Evolutionary conservation across 164 flowering plant species (phyloP), one percentile per base, ranked within the genome.

Genomic region (Annona squamosa): DNA sequence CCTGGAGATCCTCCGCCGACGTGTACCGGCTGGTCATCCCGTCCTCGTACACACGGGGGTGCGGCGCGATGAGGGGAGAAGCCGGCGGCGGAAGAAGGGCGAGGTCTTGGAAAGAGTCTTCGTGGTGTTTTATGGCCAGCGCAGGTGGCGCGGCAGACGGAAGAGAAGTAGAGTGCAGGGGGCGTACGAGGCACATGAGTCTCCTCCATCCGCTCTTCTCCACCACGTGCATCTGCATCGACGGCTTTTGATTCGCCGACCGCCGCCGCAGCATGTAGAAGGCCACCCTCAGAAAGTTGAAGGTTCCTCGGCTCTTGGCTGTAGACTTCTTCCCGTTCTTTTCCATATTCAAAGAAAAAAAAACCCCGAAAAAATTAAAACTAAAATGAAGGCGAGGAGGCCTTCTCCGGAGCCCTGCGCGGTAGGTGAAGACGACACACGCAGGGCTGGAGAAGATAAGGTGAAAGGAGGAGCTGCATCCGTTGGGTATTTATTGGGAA

Each of bases 141-240:
- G 73, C 1, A 74, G 75, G 2, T 72, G 44, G 43, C 12, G 63
- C 13, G 68, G 65, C 5, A 45, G 43, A 7, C 41, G 48, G 76
- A 56, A 48, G 73, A 77, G 2, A 7, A 16, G 2, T 82, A 43
- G 78, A 73, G 75, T 84, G 89, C 64, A 88, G 67, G 0, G 91
- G 88, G 26, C 89, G 85, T 77, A 87, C 82, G 5, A 87, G 81
- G 3, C 85, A 87, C 68, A 89, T 78, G 1, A 90, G 48, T 18
- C 73, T 79, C 70, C 71, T 83, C 89, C 86, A 84, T 47, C 75
- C 1, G 44, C 80, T 76, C 37, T 74, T 79, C 0, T 65, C 56
- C 3, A 5, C 9, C 3, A 52, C 48, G 0, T 47, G 43, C 16
- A 1, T 19, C 9, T 3, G 4, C 9, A 9, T n/a, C n/a, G 2